Evolutionary conservation across 2,329 filamentous ascomycete genomes (phyloP).

Genomic region (Sporothrix sp.): DNA sequence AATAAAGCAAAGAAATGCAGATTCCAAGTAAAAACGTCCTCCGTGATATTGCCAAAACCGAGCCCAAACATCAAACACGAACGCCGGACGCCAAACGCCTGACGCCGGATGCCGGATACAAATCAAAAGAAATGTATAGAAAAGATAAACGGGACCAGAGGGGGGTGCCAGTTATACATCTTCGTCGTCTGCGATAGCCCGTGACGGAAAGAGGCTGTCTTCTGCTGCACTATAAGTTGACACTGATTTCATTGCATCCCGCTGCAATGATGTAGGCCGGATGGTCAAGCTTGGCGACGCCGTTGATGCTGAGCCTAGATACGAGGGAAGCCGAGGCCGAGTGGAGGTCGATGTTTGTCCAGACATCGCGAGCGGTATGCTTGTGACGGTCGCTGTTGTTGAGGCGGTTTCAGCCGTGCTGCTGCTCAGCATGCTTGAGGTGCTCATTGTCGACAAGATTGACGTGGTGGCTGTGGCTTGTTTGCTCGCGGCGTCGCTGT

Average conservation of each 20-base stretch:
- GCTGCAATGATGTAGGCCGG: not conserved
- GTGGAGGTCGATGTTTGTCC: not conserved
- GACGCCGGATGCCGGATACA: no score
- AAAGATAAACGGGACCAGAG: not conserved
- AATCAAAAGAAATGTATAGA: not conserved
- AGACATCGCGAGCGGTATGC: not conserved
- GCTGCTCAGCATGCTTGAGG: slow-evolving; percentile 5
- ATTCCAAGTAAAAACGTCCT: no score
- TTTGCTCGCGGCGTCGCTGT: not conserved
- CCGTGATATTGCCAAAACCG: no score
- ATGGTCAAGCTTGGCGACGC: not conserved
- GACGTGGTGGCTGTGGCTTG: not conserved
- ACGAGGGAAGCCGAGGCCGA: not conserved
- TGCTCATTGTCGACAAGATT: slow-evolving; percentile 6
- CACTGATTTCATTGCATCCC: not conserved
- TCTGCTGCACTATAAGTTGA: not conserved
- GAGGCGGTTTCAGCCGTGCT: slow-evolving; percentile 6
- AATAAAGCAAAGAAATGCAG: no score
- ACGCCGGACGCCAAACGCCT: no score
- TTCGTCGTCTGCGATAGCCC: not conserved
- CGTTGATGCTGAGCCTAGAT: not conserved
- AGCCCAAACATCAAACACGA: no score
- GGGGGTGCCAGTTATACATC: not conserved
- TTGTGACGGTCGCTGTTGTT: not conserved
- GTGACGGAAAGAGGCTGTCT: not conserved